A percentile compares a stretch with the other conserved stretches of the same genome.
phyloP scores from a whole-genome alignment of 2,329 filamentous ascomycete genomes.

The Verticillium dahliae region DNA sequence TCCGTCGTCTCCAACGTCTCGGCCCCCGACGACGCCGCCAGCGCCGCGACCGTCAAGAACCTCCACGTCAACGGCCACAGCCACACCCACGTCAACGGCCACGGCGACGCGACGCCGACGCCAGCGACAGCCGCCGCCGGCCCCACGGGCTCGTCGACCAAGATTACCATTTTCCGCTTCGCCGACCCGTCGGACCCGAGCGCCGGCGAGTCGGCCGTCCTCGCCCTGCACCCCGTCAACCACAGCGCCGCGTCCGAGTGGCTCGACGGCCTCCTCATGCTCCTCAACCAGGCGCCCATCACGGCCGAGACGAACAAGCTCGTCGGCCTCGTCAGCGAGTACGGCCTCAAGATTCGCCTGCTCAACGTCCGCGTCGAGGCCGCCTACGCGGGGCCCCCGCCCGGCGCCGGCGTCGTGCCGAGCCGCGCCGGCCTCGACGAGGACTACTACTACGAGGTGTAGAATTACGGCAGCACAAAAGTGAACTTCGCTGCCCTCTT shows the following conservation, averaged over 20 bases:
- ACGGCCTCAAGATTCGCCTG: slow-evolving; percentile 85
- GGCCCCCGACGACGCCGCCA: slow-evolving; percentile 33
- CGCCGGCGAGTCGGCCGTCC: slow-evolving; percentile 61
- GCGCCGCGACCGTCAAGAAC: slow-evolving; percentile 34
- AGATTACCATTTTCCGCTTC: slow-evolving; percentile 86
- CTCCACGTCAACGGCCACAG: slow-evolving; percentile 3
- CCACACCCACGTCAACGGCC: no score
- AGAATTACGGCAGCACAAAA: slow-evolving; percentile 8
- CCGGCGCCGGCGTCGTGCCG: slow-evolving; percentile 71
- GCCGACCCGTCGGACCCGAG: slow-evolving; percentile 22
- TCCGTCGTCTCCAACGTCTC: slow-evolving; percentile 89
- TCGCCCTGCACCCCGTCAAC: slow-evolving; percentile 76
- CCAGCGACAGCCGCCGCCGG: slow-evolving; percentile 2
- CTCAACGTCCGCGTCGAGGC: slow-evolving; percentile 86
- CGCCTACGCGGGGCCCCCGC: slow-evolving; percentile 57
- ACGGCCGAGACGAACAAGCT: slow-evolving; percentile 94
- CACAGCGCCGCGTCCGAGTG: slow-evolving; percentile 88
- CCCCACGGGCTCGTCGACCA: slow-evolving; percentile 56
- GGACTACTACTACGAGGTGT: slow-evolving; percentile 87
- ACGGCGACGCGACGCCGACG: not conserved
- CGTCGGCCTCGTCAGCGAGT: slow-evolving; percentile 78
- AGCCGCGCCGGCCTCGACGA: slow-evolving; percentile 81
- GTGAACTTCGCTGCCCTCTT: no score
- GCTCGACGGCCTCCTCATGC: slow-evolving; percentile 91
- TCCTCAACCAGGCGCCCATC: slow-evolving; percentile 90